Conservation (phyloP, 2,329 filamentous ascomycete species). For the Colletotrichum zoysiae region DNA sequence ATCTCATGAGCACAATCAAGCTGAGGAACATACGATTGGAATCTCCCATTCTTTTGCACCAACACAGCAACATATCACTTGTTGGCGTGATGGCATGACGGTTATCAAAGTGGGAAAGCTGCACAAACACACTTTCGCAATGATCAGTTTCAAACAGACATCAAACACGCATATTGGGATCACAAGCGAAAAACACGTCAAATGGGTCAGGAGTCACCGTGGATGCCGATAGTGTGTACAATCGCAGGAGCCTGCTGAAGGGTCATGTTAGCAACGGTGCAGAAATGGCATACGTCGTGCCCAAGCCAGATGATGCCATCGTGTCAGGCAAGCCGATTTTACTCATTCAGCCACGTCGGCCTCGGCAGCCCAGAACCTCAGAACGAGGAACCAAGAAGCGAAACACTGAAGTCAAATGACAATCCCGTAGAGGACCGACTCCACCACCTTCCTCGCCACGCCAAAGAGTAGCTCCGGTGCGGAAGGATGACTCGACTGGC, state of each 20-base stretch:
- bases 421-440: slow-evolving; percentile 65
- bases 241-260: background rate
- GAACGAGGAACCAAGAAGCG: slow-evolving; percentile 43
- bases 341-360: slow-evolving; percentile 76
- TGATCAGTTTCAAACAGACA: background rate
- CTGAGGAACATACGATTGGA: background rate
- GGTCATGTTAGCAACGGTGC: slow-evolving; percentile 13
- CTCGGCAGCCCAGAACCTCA: slow-evolving; percentile 59
- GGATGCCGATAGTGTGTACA: too few relatives aligned
- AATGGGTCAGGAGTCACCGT: too few relatives aligned
- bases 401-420: slow-evolving; percentile 73
- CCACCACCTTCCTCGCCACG: slow-evolving; percentile 79
- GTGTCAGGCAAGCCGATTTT: slow-evolving; percentile 73
- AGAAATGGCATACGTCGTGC: background rate
- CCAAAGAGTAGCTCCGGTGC: slow-evolving; percentile 69
- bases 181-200: too few relatives aligned
- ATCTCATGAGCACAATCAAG: background rate
- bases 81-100: background rate
- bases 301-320: background rate
- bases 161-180: background rate
- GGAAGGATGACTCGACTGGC: slow-evolving; percentile 79
- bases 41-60: background rate
- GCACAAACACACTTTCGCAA: background rate
- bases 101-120: background rate
- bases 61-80: background rate